These are phyloP conservation scores for Taxawa tesnikishii DNA, from an alignment of 2,329 filamentous ascomycete species.

Conservation along the genomic window DNA sequence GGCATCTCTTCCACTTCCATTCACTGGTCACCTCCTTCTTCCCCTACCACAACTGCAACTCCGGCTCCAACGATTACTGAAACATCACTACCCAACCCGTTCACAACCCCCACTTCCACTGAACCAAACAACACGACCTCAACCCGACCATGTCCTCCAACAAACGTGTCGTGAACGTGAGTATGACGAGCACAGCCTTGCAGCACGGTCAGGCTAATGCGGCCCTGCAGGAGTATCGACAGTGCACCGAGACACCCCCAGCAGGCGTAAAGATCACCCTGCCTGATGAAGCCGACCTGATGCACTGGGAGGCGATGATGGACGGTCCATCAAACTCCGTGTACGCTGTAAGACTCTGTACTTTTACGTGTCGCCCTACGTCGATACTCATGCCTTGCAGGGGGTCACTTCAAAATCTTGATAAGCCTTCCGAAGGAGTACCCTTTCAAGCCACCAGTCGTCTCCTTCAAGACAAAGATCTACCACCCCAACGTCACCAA, in stretches of 20 bases:
- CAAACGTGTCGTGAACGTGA: conserved; percentile 35
- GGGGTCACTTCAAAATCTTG: conserved; percentile 64
- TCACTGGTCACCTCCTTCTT: too few relatives aligned
- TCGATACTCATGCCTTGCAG: conserved; percentile 20
- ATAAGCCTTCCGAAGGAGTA: conserved; percentile 67
- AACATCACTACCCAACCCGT: not conserved
- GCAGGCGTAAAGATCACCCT: conserved; percentile 44
- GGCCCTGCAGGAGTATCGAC: conserved; percentile 44
- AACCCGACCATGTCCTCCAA: conserved; percentile 16
- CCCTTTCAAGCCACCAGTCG: conserved; percentile 75
- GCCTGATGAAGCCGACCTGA: conserved; percentile 51
- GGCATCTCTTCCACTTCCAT: too few relatives aligned
- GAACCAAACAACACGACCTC: too few relatives aligned
- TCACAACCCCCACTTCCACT: too few relatives aligned
- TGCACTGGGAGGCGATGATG: conserved; percentile 56
- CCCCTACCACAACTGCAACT: too few relatives aligned
- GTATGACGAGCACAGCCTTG: too few relatives aligned
- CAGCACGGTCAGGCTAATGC: too few relatives aligned
- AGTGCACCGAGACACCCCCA: conserved; percentile 43
- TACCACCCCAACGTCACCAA: conserved; percentile 94
- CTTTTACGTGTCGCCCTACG: not conserved
- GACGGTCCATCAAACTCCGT: conserved; percentile 52
- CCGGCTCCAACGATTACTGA: not conserved
- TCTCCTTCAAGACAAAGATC: conserved; percentile 78
- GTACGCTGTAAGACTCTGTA: conserved; percentile 44